phyloP scores from a whole-genome alignment of 192 early-diverging fungal genomes.

The Geranomyces michiganensis region DNA sequence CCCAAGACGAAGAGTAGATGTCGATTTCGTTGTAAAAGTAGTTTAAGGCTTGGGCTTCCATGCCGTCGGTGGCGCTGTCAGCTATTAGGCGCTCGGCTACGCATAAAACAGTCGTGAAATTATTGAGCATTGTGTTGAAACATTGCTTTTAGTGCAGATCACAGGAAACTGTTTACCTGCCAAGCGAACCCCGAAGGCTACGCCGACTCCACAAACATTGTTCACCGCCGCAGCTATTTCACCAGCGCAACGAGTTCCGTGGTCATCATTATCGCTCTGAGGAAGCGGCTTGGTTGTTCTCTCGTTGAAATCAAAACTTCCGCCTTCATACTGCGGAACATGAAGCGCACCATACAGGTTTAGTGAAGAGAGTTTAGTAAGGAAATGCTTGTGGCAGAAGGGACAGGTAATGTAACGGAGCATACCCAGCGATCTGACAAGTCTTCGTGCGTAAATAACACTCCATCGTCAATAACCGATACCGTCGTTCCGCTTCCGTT shows the following conservation, averaged over 20 bases:
- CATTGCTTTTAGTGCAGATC: background rate
- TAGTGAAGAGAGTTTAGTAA: background rate
- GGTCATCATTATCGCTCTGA: constrained; percentile 70
- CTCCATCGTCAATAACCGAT: constrained; percentile 91
- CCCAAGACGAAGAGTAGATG: constrained; percentile 97
- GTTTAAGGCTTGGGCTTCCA: constrained; percentile 89
- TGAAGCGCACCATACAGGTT: background rate
- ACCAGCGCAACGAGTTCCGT: constrained; percentile 97
- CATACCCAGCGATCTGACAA: constrained; percentile 60
- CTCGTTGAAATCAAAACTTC: constrained; percentile 90
- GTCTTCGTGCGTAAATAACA: constrained; percentile 86
- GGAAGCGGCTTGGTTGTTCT: constrained; percentile 72
- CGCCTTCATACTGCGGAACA: constrained; percentile 48
- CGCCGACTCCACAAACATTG: constrained; percentile 88
- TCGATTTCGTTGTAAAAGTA: constrained; percentile 81
- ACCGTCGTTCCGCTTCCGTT: constrained; percentile 88
- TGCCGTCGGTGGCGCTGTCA: constrained; percentile 80
- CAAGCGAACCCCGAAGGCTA: constrained; percentile 82
- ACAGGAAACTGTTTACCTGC: constrained; percentile 64
- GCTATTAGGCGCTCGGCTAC: constrained; percentile 41
- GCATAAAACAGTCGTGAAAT: constrained; percentile 26
- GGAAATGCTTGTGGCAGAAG: too few relatives aligned
- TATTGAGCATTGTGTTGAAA: background rate
- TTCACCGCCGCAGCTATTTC: constrained; percentile 83
- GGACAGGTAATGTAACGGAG: background rate